Evolutionary conservation across 768 basidiomycete genomes (phyloP), one percentile per base, ranked within the genome.

Genomic region (Leucosporidium yakuticum): DNA sequence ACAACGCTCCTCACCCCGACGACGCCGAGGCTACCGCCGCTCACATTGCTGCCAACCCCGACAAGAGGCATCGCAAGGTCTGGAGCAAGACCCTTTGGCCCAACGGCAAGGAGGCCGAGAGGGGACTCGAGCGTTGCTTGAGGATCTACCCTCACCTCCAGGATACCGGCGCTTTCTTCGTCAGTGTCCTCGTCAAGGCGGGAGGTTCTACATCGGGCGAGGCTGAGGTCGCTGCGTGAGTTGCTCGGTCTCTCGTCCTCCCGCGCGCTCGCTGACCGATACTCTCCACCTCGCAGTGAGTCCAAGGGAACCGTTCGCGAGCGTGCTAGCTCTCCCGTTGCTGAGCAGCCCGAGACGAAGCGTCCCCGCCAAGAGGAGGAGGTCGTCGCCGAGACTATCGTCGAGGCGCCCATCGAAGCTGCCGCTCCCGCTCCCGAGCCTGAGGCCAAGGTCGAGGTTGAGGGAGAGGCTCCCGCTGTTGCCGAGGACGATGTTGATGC

Each of bases 141-240:
- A 85, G 96, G 49, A 85, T 98, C 70, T 90, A 95, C 76, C 94
- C 96, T 3, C 94, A 98, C 77, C 80, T 96, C 14, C 96, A 98
- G 79, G 90, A 99, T 76, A 91, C 93, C 0, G 96, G 96, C 4
- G 96, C 93, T 0, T 99, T 99, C 80, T 99, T 96, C 76, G 86
- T 99, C n/a, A 92, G 92, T 17, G 88, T 96, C 0, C 78, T 97
- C 47, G 78, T 80, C 68, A 81, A 81, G 69, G 34, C 29, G 5
- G 4, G 50, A 39, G 50, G 65, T 60, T 15, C 39, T 15, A 12
- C 39, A 8, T 44, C 39, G n/a, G 29, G 17, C 0, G 59, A 53
- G 60, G 34, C 54, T 29, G 66, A 60, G 62, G 64, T 59, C 31
- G 61, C 63, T 1, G 62, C 36, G 57, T 44, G 21, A 23, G 57